Evolutionary conservation across 331 rosid species (phyloP), one percentile per base, ranked within the genome.

Genomic region (Telfairia occidentalis): DNA sequence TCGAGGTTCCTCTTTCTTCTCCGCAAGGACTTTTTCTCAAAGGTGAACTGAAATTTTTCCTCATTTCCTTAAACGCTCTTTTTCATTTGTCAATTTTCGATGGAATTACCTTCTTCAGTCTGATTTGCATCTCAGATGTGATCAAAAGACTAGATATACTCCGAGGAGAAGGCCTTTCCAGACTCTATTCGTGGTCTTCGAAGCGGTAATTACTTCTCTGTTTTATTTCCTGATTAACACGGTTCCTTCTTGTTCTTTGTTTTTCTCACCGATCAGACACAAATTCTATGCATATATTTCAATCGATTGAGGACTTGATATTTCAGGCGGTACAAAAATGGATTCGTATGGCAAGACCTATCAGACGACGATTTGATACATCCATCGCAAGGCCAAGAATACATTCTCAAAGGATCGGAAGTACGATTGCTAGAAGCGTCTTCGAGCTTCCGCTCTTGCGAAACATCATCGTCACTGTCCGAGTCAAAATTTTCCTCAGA

Each of bases 271-370:
- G 34, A 60, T 73, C 73, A 73, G 57, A 59, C 57, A 73, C 5
- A 9, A 35, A 34, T 34, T 63, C 2, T 7, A 5, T 15, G 5
- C 15, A 28, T 42, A 4, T 18, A 58, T 26, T 42, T 50, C 8
- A 29, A 43, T 61, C 7, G 6, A 23, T 46, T 18, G 66, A 74
- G 37, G 30, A 29, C 24, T 37, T 50, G 9, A 28, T 0, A 6
- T 72, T 52, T 32, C 79, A 85, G 92, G 87, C 83, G 81, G 59
- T 85, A 84, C 83, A 83, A 73, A 32, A 90, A 79, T n/a, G 87
- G 94, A 52, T 87, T 55, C 73, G 94, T 88, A 75, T 90, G 96
- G 96, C 89, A 86, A 67, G 96, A 90, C 77, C 82, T 90, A 65
- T 38, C 87, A 0, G 90, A 90, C 57, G 78, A 85, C 6, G 93